Base-by-base conservation (phyloP, 768 basidiomycete genomes). In the Lactarius psammicola region DNA sequence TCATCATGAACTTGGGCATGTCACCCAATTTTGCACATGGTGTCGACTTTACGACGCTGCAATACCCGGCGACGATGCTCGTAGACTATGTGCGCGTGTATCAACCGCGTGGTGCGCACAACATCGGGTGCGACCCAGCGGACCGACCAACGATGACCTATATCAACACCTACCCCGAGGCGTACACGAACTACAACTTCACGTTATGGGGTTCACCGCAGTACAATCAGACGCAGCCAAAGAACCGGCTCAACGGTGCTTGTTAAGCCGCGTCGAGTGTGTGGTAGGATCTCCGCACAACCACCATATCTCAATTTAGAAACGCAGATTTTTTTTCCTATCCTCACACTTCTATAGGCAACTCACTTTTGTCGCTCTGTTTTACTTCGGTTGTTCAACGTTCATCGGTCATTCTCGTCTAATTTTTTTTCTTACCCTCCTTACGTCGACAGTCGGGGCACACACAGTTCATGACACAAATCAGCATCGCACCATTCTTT, bases 61-160 rank as follows among this genome's bases (percentile, higher is more conserved):
- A 76, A 20, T 94, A 92, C 78, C 94, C 94, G 9, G 73, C 76
- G 63, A 74, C 79, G 74, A 87, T 97, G 91, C 80, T 78, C 56
- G 80, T 96, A 49, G 93, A 97, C 74, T 97, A 89, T 78, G 85
- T 98, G 62, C 85, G 95, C 28, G 91, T 98, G 9, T 98, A 97
- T 76, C 95, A 97, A 74, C 85, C 85, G 3, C 78, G 82, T 72
- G 75, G 84, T 67, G 73, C 81, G 34, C 80, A 85, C 64, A 95
- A 94, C 74, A 81, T 93, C 59, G 94, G 95, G 18, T 98, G 95
- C 73, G 87, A 91, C 73, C 95, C 95, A 15, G 72, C 77, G 54
- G 82, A 85, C 53, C 89, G 84, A 74, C 95, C 96, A 1, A 98
- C 96, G 0, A 76, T 82, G 58, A 81, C 82, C 15, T 98, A 98